A percentile compares a stretch with the other conserved stretches of the same genome.
phyloP scores from a whole-genome alignment of 208 protist species.

The Leishmania aethiopica region DNA sequence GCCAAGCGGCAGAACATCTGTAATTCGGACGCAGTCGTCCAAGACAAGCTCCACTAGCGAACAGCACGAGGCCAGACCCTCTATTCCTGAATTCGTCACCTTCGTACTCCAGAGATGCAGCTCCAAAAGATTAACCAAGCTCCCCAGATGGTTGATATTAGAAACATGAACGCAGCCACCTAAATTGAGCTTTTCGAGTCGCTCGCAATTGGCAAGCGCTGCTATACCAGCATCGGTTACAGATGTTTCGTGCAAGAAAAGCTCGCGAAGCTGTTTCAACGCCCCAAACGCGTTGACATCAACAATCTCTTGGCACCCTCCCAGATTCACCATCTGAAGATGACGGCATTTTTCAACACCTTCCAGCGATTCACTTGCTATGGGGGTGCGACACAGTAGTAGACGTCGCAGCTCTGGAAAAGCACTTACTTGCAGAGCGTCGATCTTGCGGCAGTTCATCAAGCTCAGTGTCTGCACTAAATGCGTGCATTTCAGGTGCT shows the following conservation, averaged over 20 bases:
- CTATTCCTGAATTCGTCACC: constrained; percentile 45
- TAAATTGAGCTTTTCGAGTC: constrained; percentile 50
- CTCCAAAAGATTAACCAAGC: constrained; percentile 36
- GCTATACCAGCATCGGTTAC: constrained; percentile 41
- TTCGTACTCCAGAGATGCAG: constrained; percentile 64
- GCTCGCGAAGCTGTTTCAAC: constrained; percentile 32
- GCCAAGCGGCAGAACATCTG: constrained; percentile 41
- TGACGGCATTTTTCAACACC: constrained; percentile 16
- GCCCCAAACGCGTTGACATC: constrained; percentile 12
- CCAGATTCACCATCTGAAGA: constrained; percentile 20
- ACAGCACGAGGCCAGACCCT: constrained; percentile 30
- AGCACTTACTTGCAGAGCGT: background rate
- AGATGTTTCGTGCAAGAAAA: constrained; percentile 47
- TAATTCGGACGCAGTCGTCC: constrained; percentile 43
- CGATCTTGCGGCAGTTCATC: constrained; percentile 22
- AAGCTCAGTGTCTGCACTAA: constrained; percentile 18
- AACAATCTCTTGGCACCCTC: constrained; percentile 12
- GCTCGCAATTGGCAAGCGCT: constrained; percentile 28
- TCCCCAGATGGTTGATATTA: constrained; percentile 44
- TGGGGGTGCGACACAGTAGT: constrained; percentile 6
- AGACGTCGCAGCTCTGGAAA: constrained; percentile 22
- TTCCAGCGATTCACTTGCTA: constrained; percentile 6
- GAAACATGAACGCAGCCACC: constrained; percentile 50
- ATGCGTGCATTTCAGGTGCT: constrained; percentile 2
- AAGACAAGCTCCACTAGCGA: constrained; percentile 54